Evolutionary conservation across 1,139 yeast species (phyloP).

Genomic region (Scheffersomyces illinoinensis): DNA sequence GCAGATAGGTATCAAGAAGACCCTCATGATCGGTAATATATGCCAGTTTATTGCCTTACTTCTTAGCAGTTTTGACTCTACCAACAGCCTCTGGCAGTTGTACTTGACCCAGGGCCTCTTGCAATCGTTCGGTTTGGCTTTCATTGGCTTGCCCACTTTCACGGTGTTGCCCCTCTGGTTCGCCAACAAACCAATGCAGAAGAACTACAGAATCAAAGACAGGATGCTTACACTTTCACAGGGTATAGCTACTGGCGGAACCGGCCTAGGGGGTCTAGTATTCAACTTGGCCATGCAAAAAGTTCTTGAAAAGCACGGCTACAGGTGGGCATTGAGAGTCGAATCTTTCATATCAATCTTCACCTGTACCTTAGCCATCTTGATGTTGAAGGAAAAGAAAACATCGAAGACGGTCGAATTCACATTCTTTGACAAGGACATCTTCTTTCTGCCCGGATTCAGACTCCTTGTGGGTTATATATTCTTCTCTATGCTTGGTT

Average conservation of each 20-base stretch:
- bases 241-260: background rate
- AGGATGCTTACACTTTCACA: background rate
- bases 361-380: background rate
- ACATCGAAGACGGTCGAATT: constrained; percentile 6
- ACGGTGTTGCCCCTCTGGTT: background rate
- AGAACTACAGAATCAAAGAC: background rate
- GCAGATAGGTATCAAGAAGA: constrained; percentile 9
- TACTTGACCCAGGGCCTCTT: constrained; percentile 17
- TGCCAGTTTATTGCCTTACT: constrained; percentile 15
- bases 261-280: constrained; percentile 1
- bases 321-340: constrained; percentile 15
- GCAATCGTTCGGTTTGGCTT: constrained; percentile 16
- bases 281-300: constrained; percentile 16
- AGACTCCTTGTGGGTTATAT: constrained; percentile 1
- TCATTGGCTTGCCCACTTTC: constrained; percentile 4
- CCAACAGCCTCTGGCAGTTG: constrained; percentile 13
- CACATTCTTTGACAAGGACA: background rate
- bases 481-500: constrained; percentile 1
- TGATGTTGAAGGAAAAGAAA: background rate
- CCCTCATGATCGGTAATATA: constrained; percentile 3
- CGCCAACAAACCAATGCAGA: background rate
- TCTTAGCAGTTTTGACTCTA: constrained; percentile 12
- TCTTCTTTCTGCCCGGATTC: constrained; percentile 1
- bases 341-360: background rate
- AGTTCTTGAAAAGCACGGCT: constrained; percentile 10